Evolutionary conservation across 1,284 basidiomycete genomes (phyloP).

Genomic region (Puccinia brachypodii): DNA sequence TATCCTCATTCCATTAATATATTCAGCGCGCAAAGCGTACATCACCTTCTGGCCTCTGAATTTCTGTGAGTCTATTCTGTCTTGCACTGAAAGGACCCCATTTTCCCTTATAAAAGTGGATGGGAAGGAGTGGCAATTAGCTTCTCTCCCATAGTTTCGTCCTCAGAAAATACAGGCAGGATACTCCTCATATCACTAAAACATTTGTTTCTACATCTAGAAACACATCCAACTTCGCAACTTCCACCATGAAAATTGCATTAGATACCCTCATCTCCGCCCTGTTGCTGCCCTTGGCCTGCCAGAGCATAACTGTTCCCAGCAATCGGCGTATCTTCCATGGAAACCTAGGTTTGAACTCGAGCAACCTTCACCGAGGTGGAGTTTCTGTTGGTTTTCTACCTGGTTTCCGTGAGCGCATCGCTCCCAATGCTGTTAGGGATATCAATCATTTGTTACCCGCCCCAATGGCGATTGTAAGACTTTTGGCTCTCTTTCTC

Average conservation of each 20-base stretch:
- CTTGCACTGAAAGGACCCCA: background rate
- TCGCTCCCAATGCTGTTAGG: constrained; percentile 34
- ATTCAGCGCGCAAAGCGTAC: background rate
- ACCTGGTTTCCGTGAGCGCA: constrained; percentile 28
- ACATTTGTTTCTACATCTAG: background rate
- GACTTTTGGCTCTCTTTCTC: background rate
- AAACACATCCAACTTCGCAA: background rate
- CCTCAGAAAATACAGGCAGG: background rate
- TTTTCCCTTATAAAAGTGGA: background rate
- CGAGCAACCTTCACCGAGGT: constrained; percentile 27
- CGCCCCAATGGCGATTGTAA: constrained; percentile 44
- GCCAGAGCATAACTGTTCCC: background rate
- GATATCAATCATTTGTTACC: constrained; percentile 39
- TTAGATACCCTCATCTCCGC: background rate
- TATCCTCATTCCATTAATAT: constrained; percentile 3
- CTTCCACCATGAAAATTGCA: constrained; percentile 11
- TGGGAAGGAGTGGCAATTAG: background rate
- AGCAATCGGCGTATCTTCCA: background rate
- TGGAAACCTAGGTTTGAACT: constrained; percentile 27
- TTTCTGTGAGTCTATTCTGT: background rate
- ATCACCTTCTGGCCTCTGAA: background rate
- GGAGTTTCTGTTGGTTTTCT: constrained; percentile 40
- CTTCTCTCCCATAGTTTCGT: background rate
- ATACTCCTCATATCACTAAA: background rate
- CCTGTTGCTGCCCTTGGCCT: constrained; percentile 1